A percentile compares a stretch with the other conserved stretches of the same genome.
Evolutionary conservation across 106 monocot species (phyloP).

Genomic region (Agapanthus africanus): DNA sequence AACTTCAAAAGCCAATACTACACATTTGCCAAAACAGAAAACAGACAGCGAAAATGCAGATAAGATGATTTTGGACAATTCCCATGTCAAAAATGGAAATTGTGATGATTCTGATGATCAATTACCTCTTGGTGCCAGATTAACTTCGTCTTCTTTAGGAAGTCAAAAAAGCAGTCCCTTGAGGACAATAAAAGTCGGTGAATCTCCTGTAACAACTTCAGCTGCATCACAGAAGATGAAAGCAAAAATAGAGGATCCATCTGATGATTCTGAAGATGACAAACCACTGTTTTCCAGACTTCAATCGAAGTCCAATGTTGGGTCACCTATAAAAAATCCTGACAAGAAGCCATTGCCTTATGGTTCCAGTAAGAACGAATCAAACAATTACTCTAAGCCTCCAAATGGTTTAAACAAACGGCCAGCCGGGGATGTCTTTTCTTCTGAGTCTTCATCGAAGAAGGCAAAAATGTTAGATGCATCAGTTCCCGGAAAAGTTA

Average conservation of each 20-base stretch:
- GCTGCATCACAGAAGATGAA: constrained; percentile 12
- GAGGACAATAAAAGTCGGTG: constrained; percentile 7
- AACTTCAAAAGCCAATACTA: too few relatives aligned
- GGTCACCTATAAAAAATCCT: constrained; percentile 25
- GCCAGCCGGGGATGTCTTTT: constrained; percentile 11
- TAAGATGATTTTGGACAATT: constrained; percentile 15
- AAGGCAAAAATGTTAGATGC: constrained; percentile 45
- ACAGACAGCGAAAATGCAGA: constrained; percentile 2
- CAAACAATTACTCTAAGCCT: constrained; percentile 21
- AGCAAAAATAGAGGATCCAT: constrained; percentile 10
- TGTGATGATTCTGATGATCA: constrained; percentile 14
- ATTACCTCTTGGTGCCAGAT: constrained; percentile 15
- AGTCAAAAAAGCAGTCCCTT: too few relatives aligned
- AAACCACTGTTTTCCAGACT: constrained; percentile 44
- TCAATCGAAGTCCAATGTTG: constrained; percentile 25
- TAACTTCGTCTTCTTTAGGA: constrained; percentile 9
- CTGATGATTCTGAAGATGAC: constrained; percentile 55
- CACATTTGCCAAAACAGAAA: neutral
- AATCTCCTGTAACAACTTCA: constrained; percentile 25
- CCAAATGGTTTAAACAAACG: constrained; percentile 38
- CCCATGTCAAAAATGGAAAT: constrained; percentile 19
- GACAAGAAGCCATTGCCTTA: constrained; percentile 34
- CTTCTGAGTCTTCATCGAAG: constrained; percentile 23
- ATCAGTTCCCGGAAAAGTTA: constrained; percentile 27
- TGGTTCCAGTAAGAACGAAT: too few relatives aligned